Evolutionary conservation across 148 eudicot species (phyloP).

Genomic region (Rhododendron williamsianum): DNA sequence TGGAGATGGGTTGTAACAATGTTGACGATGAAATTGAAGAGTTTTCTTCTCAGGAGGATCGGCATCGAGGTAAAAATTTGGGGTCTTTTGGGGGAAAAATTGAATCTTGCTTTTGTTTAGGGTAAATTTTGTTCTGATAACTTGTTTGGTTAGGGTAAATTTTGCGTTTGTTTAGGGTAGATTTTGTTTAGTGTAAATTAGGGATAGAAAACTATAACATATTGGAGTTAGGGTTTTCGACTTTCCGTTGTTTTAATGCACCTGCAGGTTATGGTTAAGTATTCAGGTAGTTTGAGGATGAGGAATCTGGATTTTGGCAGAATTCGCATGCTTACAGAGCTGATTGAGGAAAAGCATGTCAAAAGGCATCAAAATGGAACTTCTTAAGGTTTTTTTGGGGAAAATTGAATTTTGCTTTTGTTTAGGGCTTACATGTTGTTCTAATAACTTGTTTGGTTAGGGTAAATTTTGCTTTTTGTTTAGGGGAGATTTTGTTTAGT

Average conservation of each 20-base stretch:
- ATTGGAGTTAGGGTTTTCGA: conserved; percentile 11
- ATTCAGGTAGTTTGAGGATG: neutral
- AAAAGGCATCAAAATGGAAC: too few species aligned
- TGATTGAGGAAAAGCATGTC: neutral
- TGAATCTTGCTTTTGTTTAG: neutral
- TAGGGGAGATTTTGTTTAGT: neutral
- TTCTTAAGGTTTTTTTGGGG: neutral
- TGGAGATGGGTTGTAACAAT: conserved; percentile 7
- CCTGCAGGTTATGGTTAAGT: neutral
- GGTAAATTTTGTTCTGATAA: neutral
- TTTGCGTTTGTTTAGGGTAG: neutral
- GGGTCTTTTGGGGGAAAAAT: neutral
- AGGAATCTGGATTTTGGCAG: neutral
- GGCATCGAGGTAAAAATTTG: conserved; percentile 18
- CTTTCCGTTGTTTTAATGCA: neutral
- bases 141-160: neutral
- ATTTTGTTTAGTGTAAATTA: neutral
- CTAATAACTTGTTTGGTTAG: neutral
- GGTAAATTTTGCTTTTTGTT: neutral
- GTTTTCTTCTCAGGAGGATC: conserved; percentile 56
- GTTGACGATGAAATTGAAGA: conserved; percentile 77
- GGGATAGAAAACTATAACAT: neutral
- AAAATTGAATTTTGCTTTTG: neutral
- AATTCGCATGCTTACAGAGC: neutral
- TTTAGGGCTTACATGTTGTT: neutral